Evolutionary conservation across 2,329 filamentous ascomycete genomes (phyloP), one percentile per base, ranked within the genome.

Genomic region (Phialophora macrospora): DNA sequence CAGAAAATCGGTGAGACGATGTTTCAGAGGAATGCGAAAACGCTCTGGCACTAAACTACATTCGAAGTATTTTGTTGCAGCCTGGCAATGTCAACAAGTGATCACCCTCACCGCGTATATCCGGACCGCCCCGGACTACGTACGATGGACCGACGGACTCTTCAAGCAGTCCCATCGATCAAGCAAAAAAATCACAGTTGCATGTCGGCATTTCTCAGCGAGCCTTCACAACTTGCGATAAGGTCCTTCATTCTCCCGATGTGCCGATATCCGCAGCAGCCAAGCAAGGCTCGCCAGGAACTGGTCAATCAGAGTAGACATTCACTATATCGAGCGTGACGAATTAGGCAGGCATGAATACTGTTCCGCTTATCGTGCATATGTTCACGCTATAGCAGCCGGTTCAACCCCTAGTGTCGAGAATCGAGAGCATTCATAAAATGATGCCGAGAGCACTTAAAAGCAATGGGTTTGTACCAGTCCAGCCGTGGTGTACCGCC

Each of bases 291-390:
- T 55, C 22, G 52, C 17, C 52, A 55, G 52, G 28, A 20, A 55
- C 52, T 28, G 28, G 4, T 55, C 52, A 55, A 55, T 55, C 52
- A 38, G 52, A 55, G 8, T 34, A 22, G 20, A 26, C n/a, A 4
- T 7, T 17, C 14, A 8, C 8, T 7, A 44, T 17, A 44, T 44
- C 17, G 8, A 51, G 20, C 2, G 12, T 9, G 48, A 51, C 48
- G 48, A 26, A 51, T 51, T 28, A 51, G 48, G 48, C 48, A 51
- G 48, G 48, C 48, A 22, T 8, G 12, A 24, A 51, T 12, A 26
- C 8, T 8, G 22, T 51, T 51, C 20, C 30, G 8, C 48, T 51
- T 51, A 51, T 51, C 48, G 20, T 12, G 48, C 48, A 51, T 22
- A 51, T 24, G 22, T 51, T 11, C 6, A 28, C 12, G 48, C 14